phyloP scores from a whole-genome alignment of 352 stramenopile species.

The Phytopythium aichiense region DNA sequence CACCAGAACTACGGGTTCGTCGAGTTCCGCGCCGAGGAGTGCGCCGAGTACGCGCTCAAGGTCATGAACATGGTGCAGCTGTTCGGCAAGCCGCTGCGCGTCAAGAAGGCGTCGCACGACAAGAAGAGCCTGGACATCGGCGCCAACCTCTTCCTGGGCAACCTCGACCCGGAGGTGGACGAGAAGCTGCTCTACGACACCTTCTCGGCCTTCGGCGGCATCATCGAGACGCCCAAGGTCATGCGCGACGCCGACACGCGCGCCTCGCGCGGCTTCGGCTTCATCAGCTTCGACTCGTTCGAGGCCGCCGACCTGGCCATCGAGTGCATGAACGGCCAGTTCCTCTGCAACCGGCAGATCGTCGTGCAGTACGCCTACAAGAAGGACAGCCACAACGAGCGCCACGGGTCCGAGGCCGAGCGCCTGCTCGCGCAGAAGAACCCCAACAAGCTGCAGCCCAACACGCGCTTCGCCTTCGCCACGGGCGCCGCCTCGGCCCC shows the following conservation, averaged over 20 bases:
- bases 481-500: background rate
- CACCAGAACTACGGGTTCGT: conserved; percentile 99
- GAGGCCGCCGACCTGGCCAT: conserved; percentile 97
- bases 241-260: conserved; percentile 93
- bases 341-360: conserved; percentile 97
- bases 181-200: conserved; percentile 99
- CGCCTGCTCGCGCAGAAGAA: conserved; percentile 81
- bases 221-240: conserved; percentile 96
- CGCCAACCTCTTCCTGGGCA: conserved; percentile 98
- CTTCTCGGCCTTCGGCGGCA: conserved; percentile 97
- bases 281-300: conserved; percentile 97
- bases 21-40: conserved; percentile 96
- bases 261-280: conserved; percentile 94
- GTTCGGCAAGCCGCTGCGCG: conserved; percentile 93
- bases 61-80: conserved; percentile 99
- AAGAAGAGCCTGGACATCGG: conserved; percentile 97
- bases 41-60: conserved; percentile 98
- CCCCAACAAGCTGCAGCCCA: conserved; percentile 73
- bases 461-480: conserved; percentile 72
- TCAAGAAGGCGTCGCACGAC: conserved; percentile 96
- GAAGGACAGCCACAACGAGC: conserved; percentile 93
- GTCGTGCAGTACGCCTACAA: conserved; percentile 99
- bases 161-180: conserved; percentile 96
- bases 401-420: conserved; percentile 90
- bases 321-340: conserved; percentile 99